Evolutionary conservation across 371 early-diverging fungal genomes (phyloP).

Genomic region (Polyrhizophydium stewartii): DNA sequence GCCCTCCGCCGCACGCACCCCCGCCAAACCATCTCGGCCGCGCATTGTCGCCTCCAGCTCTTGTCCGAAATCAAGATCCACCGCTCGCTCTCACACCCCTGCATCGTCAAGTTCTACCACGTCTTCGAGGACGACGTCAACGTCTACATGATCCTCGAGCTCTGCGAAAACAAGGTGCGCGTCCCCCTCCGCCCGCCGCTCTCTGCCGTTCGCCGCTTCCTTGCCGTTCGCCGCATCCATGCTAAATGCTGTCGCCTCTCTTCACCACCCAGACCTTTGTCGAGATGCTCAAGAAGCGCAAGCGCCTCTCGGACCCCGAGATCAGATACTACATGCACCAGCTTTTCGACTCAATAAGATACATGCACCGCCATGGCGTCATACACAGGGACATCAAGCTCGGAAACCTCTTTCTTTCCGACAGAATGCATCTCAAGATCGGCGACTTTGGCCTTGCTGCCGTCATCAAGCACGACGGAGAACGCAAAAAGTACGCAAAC

Average conservation of each 20-base stretch:
- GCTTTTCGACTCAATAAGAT: constrained; percentile 77
- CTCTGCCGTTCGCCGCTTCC: background rate
- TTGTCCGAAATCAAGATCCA: constrained; percentile 90
- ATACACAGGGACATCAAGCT: constrained; percentile 98
- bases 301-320: constrained; percentile 84
- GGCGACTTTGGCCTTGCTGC: constrained; percentile 98
- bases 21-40: too few species aligned
- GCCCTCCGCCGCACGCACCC: too few species aligned
- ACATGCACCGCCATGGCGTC: constrained; percentile 79
- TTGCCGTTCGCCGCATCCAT: background rate
- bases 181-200: background rate
- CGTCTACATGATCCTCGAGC: constrained; percentile 93
- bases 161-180: constrained; percentile 85
- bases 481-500: constrained; percentile 87
- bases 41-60: constrained; percentile 35
- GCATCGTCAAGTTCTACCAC: constrained; percentile 81
- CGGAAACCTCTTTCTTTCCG: constrained; percentile 88
- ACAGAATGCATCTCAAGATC: constrained; percentile 82
- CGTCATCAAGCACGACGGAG: constrained; percentile 61
- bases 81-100: constrained; percentile 64
- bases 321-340: constrained; percentile 83
- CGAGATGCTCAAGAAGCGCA: constrained; percentile 73
- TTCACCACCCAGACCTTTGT: constrained; percentile 62
- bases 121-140: constrained; percentile 86
- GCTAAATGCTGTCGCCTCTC: background rate